Base-by-base conservation (phyloP, 257 asterid species). In the Jacaranda mimosifolia region DNA sequence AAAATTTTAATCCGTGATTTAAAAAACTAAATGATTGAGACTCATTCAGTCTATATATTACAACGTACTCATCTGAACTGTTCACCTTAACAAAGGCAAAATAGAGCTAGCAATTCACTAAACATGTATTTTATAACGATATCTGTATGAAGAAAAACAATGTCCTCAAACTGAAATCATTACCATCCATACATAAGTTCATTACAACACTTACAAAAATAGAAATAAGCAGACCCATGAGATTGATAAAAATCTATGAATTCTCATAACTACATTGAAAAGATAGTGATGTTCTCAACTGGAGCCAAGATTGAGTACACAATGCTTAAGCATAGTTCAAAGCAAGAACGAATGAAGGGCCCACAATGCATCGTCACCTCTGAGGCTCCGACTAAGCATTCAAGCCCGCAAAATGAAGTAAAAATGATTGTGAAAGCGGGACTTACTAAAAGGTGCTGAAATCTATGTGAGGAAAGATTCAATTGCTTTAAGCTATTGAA, bases 391-490 rank as follows among this genome's bases (percentile, higher is more conserved):
- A 53, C 11, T 40, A 21, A 65, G 45, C 63, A 18, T 67, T 75
- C 74, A 84, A 53, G 80, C 73, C 88, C 78, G 85, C 68, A 77
- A 77, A 70, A 59, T 7, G 63, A 42, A 75, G 32, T 51, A 11
- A 7, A 59, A 19, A 13, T 39, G 39, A 73, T n/a, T 19, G 60
- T 1, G 35, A 36, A 53, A 10, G 4, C n/a, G n/a, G n/a, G n/a
- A n/a, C n/a, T 67, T 19, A 0, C 5, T 32, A 5, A 57, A 57
- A 38, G 7, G 19, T 14, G 21, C 4, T 68, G 9, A 63, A 8
- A 3, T 9, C 12, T 1, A 10, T 48, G 40, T 5, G 7, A 48
- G 57, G 17, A 10, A 17, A 48, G 65, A 63, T 68, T 26, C 4
- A n/a, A 63, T 9, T 70, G 15, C 3, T 10, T 14, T 3, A 64